Conservation (phyloP, 305 asterid species). For the Galium porrigens region DNA sequence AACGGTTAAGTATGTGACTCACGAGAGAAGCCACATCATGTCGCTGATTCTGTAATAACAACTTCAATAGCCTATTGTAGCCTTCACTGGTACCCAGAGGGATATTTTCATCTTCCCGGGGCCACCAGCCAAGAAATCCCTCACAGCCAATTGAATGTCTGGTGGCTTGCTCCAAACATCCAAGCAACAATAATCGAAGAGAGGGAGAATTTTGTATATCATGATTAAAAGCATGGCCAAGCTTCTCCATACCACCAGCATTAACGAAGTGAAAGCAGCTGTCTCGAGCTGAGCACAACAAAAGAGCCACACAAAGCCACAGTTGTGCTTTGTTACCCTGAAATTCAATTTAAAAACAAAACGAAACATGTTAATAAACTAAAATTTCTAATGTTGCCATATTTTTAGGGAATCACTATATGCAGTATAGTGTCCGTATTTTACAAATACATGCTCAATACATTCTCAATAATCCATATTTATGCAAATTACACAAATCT, state of each 20-base stretch:
- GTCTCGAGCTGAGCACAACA: slow-evolving; percentile 75
- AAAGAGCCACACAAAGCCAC: slow-evolving; percentile 50
- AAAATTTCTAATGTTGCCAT: slow-evolving; percentile 1
- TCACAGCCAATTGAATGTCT: slow-evolving; percentile 80
- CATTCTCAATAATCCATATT: no score
- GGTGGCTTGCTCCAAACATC: slow-evolving; percentile 79
- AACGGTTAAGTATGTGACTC: slow-evolving; percentile 71
- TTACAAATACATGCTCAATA: no score
- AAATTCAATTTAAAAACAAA: slow-evolving; percentile 13
- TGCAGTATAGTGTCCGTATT: no score
- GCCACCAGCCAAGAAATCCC: slow-evolving; percentile 81
- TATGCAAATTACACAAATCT: neutral
- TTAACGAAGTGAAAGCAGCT: slow-evolving; percentile 66
- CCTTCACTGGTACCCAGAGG: slow-evolving; percentile 77
- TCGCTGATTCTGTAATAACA: slow-evolving; percentile 67
- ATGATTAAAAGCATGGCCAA: slow-evolving; percentile 43
- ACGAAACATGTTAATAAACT: slow-evolving; percentile 12
- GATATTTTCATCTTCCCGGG: slow-evolving; percentile 57
- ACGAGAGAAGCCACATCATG: slow-evolving; percentile 81
- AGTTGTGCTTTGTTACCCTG: slow-evolving; percentile 63
- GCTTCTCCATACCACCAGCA: slow-evolving; percentile 85
- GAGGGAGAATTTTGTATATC: slow-evolving; percentile 35
- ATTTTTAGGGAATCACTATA: neutral
- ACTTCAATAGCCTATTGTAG: slow-evolving; percentile 67
- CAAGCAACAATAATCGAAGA: slow-evolving; percentile 53